Base-by-base conservation (phyloP, 306 rosid species). In the Rubus idaeus region DNA sequence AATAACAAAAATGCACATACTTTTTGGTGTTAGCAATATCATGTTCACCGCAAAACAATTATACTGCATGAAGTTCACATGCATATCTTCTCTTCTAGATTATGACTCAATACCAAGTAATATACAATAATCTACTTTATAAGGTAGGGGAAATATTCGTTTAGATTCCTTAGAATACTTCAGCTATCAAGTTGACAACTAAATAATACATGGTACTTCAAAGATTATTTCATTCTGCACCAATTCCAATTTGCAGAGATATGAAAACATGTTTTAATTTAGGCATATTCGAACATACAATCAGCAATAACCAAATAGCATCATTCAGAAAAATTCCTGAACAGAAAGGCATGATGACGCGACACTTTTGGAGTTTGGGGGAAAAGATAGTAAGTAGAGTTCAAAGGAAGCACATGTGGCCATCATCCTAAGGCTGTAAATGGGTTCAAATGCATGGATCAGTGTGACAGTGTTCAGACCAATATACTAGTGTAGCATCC, bases 291-390 rank as follows among this genome's bases (percentile, higher is more conserved):
- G 41, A 73, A 73, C 65, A 21, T 56, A 41, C 52, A 56, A 21
- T 41, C 44, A 74, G 56, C 44, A 42, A 73, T 10, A 53, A 71
- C 12, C 76, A 57, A n/a, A 44, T 4, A 61, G 23, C 53, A 57
- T 44, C 68, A 20, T 57, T 53, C 35, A 41, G 67, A 56, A 57
- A 55, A 41, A 46, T 41, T 41, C 21, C 17, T 41, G 64, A 23
- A 55, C 5, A 8, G 21, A 41, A 73, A 57, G 5, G 2, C 5
- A 52, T n/a, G 7, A 42, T 18, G 63, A 71, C 2, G 13, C 58
- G 46, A 52, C 63, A 52, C 49, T 2, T 39, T 52, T 3, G 46
- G 30, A 51, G 10, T 18, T 30, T 30, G 45, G 65, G 40, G 11
- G 20, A 55, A 10, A 52, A 4, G 21, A 4, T 3, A 8, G 7